Evolutionary conservation across 495 filamentous ascomycete species (phyloP).

Genomic region (Penicillium pulvis): DNA sequence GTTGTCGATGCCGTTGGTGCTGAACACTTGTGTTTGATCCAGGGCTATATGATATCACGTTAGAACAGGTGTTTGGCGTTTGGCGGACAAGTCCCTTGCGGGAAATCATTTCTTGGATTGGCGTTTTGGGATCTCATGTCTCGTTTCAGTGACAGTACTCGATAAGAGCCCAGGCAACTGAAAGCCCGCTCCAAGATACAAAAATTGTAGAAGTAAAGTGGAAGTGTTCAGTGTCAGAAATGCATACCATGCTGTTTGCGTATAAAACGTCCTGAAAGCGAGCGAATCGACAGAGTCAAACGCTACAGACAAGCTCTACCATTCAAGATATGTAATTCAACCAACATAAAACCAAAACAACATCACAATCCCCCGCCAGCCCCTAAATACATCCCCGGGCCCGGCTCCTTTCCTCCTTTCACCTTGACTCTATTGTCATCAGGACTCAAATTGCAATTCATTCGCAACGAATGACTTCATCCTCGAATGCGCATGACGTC

Average conservation of each 20-base stretch:
- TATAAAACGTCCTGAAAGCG: not conserved
- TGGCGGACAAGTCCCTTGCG: not conserved
- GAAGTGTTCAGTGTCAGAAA: too few species aligned
- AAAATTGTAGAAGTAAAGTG: not conserved
- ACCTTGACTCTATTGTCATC: conserved; percentile 15
- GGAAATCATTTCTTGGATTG: not conserved
- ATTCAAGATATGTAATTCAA: conserved; percentile 13
- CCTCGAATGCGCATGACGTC: conserved; percentile 12
- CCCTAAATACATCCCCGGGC: conserved; percentile 11
- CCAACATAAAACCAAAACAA: conserved; percentile 11
- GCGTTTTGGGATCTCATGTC: conserved; percentile 9
- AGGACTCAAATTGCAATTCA: conserved; percentile 8
- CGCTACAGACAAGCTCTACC: conserved; percentile 6
- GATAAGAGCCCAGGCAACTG: not conserved
- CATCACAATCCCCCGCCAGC: not conserved
- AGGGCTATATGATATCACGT: not conserved
- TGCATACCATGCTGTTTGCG: not conserved
- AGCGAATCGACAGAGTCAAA: not conserved
- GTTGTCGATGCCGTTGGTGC: not conserved
- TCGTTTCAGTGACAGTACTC: not conserved
- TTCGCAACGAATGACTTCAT: conserved; percentile 11
- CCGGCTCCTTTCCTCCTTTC: conserved; percentile 7
- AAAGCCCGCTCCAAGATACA: not conserved
- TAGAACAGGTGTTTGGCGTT: not conserved
- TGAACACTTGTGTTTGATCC: not conserved